These are phyloP conservation scores for Claviceps paspali DNA, from an alignment of 2,329 filamentous ascomycete genomes.

Conservation along the genomic window DNA sequence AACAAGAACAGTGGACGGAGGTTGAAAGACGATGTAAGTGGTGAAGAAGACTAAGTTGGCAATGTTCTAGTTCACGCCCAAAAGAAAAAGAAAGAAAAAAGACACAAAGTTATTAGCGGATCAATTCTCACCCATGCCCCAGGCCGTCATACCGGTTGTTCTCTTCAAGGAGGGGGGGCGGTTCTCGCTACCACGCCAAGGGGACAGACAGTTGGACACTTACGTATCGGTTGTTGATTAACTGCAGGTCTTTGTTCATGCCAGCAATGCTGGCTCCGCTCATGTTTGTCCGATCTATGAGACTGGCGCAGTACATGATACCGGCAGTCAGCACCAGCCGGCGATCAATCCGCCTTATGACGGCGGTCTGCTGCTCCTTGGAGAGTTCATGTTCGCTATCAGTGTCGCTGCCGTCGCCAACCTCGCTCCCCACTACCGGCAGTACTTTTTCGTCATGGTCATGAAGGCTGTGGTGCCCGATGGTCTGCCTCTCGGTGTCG, in stretches of 20 bases:
- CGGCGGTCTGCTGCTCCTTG: slow-evolving; percentile 45
- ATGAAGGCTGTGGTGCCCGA: too few species aligned
- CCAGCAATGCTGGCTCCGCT: slow-evolving; percentile 59
- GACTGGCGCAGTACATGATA: slow-evolving; percentile 54
- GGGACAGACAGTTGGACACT: too few species aligned
- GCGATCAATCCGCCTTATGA: slow-evolving; percentile 55
- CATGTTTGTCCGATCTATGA: slow-evolving; percentile 71
- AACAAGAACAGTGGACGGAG: slow-evolving; percentile 53
- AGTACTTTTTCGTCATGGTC: too few species aligned
- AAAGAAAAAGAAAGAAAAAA: too few species aligned
- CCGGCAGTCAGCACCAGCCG: slow-evolving; percentile 48
- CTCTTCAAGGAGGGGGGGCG: not conserved
- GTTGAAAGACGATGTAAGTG: slow-evolving; percentile 56
- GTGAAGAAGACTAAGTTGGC: slow-evolving; percentile 61
- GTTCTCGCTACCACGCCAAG: not conserved
- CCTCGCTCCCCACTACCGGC: slow-evolving; percentile 12
- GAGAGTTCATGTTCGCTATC: slow-evolving; percentile 32
- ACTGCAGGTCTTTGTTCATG: slow-evolving; percentile 31
- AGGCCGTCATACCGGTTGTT: too few species aligned
- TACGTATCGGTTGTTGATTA: slow-evolving; percentile 32
- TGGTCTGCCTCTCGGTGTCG: slow-evolving; percentile 12
- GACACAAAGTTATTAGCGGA: too few species aligned
- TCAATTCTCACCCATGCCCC: too few species aligned
- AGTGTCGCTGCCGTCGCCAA: slow-evolving; percentile 31
- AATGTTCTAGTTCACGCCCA: slow-evolving; percentile 29